These are phyloP conservation scores for Vaccinium vitisidaea DNA, from an alignment of 148 eudicot genomes.

Conservation along the genomic window DNA sequence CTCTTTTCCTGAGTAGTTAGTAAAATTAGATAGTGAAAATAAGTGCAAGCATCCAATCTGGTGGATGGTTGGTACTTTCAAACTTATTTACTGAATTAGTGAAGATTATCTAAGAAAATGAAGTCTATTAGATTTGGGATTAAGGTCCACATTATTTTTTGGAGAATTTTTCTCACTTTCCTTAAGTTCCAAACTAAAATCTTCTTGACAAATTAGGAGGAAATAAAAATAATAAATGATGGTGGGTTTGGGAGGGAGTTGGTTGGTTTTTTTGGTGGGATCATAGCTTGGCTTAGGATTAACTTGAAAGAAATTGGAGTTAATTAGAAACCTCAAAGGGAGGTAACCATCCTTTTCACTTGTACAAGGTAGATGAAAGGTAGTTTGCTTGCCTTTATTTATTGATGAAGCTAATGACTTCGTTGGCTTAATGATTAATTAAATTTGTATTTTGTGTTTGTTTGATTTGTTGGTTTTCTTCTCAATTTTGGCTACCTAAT, in stretches of 20 bases:
- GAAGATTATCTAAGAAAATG: not conserved
- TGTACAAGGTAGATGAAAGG: slow-evolving; percentile 18
- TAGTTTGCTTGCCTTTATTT: slow-evolving; percentile 16
- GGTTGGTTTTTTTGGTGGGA: not conserved
- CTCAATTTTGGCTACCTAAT: not conserved
- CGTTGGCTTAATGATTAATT: not conserved
- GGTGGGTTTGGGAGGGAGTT: not conserved
- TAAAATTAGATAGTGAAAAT: not conserved
- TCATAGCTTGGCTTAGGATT: slow-evolving; percentile 16
- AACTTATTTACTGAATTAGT: not conserved
- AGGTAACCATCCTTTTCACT: slow-evolving; percentile 6
- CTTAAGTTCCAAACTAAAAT: not conserved
- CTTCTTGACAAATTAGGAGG: not conserved
- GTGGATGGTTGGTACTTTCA: not conserved
- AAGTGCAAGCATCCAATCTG: not conserved
- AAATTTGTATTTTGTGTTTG: not conserved
- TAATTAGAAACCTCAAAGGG: slow-evolving; percentile 22
- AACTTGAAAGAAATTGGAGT: slow-evolving; percentile 19
- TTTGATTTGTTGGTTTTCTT: not conserved
- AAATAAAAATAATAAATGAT: not conserved
- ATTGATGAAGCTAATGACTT: slow-evolving; percentile 3
- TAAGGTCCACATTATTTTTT: not conserved
- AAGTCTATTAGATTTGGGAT: not conserved
- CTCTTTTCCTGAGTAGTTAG: not conserved
- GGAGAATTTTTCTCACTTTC: not conserved